Base-by-base conservation (phyloP, 371 early-diverging fungal genomes). In the Haplosporangium sp. region DNA sequence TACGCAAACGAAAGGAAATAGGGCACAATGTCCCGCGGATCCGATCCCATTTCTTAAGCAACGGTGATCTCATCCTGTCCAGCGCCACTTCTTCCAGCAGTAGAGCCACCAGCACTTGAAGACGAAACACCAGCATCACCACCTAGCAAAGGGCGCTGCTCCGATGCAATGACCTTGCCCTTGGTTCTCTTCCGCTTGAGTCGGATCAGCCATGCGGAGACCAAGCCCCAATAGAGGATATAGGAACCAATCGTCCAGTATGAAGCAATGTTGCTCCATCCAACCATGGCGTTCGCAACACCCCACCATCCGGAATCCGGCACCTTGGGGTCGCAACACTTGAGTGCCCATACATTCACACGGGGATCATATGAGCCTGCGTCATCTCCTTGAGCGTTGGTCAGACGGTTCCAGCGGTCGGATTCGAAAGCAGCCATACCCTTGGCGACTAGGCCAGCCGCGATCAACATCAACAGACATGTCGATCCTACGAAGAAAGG, bases 401-500 rank as follows among this genome's bases (percentile, higher is more conserved):
- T 86, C 80, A 84, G 74, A 21, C 66, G 23, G 40, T 50, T 60
- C 81, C 81, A 81, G 12, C 23, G 54, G 23, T 81, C 67, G 1
- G 75, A 54, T 43, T 79, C 80, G 37, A 79, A 79, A 1, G 70
- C 80, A 0, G 56, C 84, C 74, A 89, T 83, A 0, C 88, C 83
- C 43, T 79, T 83, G 23, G 89, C 85, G 52, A 93, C 77, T 67
- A 91, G 84, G n/a, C 95, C 95, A 37, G 92, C 92, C 52, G 93
- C 90, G 40, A 95, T 87, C 36, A 95, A 77, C 47, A 93, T 87
- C 36, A 95, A 80, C 41, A 94, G 62, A 50, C 87, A 83, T 0
- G 94, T 91, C 14, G 92, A 90, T n/a, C 83, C 71, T 21, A 90
- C 85, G 68, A 95, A 95, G 83, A 95, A 95, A 79, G 83, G 86